Evolutionary conservation across 129 eudicot genomes (phyloP), one percentile per base, ranked within the genome.

Genomic region (Flaveria robusta): DNA sequence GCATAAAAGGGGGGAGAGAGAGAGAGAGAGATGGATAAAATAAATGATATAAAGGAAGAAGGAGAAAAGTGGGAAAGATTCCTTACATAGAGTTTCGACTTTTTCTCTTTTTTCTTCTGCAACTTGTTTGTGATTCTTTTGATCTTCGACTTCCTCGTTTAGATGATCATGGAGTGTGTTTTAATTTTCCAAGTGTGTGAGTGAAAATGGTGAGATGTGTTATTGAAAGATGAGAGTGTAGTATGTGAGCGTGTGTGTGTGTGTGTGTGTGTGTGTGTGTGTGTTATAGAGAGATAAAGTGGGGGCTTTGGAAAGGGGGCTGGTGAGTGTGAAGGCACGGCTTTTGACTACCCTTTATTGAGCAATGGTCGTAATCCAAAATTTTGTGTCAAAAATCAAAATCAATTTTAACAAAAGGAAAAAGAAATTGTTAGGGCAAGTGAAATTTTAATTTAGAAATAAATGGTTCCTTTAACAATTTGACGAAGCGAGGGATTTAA

Each of bases 261-360:
- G 75, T 77, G 56, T 54, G 77, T 69, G n/a, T n/a, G n/a, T n/a
- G n/a, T n/a, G n/a, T n/a, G n/a, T n/a, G n/a, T n/a, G n/a, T n/a
- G n/a, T n/a, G 64, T 75, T 29, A 27, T 66, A 49, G 37, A 73
- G 62, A 73, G 79, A 73, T 66, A 80, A 74, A 73, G 83, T 56
- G 50, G 42, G 49, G 54, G 74, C 83, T 80, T 80, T 80, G 83
- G 83, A 80, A 80, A 80, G 58, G 83, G 83, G 79, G 79, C 50
- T 80, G 70, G 70, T 43, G 79, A 66, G 83, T 74, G 79, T 80
- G 83, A 80, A 80, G 83, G 83, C 79, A 80, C 79, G 74, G 68
- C 83, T 80, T 80, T 80, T 80, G 83, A 80, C 83, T 66, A 15
- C 62, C 43, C 79, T 80, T 80, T 80, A 80, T 80, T 74, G 75